Evolutionary conservation across 2,329 filamentous ascomycete species (phyloP).

Genomic region (Trichoderma gracile): DNA sequence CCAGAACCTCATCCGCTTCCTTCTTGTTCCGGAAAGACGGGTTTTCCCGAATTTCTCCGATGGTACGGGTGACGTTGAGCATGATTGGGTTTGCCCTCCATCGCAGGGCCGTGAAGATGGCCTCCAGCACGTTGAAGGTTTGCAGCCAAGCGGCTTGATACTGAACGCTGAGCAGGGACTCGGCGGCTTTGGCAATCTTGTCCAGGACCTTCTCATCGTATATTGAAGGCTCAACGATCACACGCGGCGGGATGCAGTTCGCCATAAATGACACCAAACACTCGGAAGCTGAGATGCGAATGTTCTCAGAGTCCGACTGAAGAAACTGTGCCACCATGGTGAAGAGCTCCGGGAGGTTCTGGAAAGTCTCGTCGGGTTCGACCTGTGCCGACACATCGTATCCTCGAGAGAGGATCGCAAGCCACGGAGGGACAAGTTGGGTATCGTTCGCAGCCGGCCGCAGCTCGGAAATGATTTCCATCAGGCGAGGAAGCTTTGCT

Average conservation of each 20-base stretch:
- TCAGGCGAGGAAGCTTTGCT: conserved; percentile 81
- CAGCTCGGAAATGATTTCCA: conserved; percentile 89
- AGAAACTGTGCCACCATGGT: conserved; percentile 77
- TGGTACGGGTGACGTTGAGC: conserved; percentile 69
- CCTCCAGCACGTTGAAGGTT: conserved; percentile 83
- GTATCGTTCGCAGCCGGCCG: conserved; percentile 92
- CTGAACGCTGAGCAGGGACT: conserved; percentile 78
- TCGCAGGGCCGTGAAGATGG: conserved; percentile 81
- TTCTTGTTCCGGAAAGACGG: conserved; percentile 92
- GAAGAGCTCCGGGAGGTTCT: conserved; percentile 85
- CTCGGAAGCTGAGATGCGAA: conserved; percentile 90
- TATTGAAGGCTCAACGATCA: conserved; percentile 83
- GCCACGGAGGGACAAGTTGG: conserved; percentile 92
- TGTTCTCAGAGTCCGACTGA: conserved; percentile 85
- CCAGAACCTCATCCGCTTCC: conserved; percentile 87
- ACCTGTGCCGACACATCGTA: conserved; percentile 93
- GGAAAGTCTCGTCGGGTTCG: conserved; percentile 86
- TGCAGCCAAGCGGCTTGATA: conserved; percentile 95
- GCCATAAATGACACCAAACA: conserved; percentile 90
- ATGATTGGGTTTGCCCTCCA: conserved; percentile 84
- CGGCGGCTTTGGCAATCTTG: conserved; percentile 72
- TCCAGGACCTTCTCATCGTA: conserved; percentile 89
- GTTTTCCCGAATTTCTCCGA: conserved; percentile 86
- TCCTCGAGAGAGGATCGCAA: conserved; percentile 89
- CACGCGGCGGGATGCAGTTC: conserved; percentile 81